Base-by-base conservation (phyloP, 129 eudicot species). In the Helianthus tuberosus region DNA sequence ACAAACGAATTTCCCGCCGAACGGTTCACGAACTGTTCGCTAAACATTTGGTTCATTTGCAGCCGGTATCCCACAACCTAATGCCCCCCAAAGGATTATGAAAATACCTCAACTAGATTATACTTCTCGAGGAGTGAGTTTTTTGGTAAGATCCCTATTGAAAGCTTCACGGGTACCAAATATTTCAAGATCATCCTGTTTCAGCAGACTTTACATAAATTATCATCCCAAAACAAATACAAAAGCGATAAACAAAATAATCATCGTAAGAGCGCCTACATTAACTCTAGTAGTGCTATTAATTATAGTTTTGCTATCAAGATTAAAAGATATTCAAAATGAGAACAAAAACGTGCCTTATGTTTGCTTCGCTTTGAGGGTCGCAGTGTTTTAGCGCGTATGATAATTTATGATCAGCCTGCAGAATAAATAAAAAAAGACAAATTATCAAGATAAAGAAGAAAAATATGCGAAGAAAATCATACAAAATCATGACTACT, bases 161-260 rank as follows among this genome's bases (percentile, higher is more conserved):
- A 94, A 75, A 94, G 98, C 91, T 94, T 94, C 76, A 94, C 98
- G 15, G 98, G 98, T 76, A 94, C 82, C 82, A 94, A 79, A 81
- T 94, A 94, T 77, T 90, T 94, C 84, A 94, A 83, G 67, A 94
- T 94, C 98, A 90, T 94, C 93, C 98, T 94, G 74, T 69, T 76
- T 64, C 75, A 78, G 60, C 23, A 63, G 50, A 48, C 15, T 53
- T 62, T 1, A 10, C 41, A 75, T 51, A 64, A 51, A 64, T 52
- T 75, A 64, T 23, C 29, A 7, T 50, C 72, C 29, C 29, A 65
- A 7, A 25, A 62, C 36, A 29, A 70, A 43, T 5, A 62, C 9
- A 60, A 10, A 43, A 9, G 36, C 48, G 32, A 47, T 55, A 44
- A n/a, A 14, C 6, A 27, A 27, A 14, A 6, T 14, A 15, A 70